A percentile compares a stretch with the other conserved stretches of the same genome.
These are phyloP conservation scores for Chlorophyllum brunneum DNA, from an alignment of 768 basidiomycete genomes.

Conservation along the genomic window DNA sequence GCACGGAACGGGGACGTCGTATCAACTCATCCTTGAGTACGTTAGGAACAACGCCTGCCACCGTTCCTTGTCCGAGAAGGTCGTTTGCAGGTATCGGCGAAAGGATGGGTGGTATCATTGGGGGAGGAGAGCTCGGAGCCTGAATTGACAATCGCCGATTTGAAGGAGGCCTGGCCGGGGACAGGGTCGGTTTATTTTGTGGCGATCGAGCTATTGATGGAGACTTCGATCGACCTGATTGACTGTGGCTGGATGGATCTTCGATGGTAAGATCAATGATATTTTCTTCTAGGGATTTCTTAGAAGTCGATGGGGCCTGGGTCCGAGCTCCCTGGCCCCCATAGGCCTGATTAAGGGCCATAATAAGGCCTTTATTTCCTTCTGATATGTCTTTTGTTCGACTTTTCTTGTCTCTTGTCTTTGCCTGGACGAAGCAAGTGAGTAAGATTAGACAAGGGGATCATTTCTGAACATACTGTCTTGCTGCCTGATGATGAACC, in stretches of 20 bases:
- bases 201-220: background rate
- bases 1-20: conserved; percentile 1
- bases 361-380: background rate
- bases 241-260: background rate
- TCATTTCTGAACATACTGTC: background rate
- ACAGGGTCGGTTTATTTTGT: background rate
- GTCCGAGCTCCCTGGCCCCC: background rate
- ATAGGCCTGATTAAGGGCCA: background rate
- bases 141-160: background rate
- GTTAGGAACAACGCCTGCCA: background rate
- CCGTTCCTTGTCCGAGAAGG: background rate
- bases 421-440: background rate
- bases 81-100: background rate
- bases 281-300: background rate
- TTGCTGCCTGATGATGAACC: background rate
- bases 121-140: background rate
- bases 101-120: background rate
- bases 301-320: background rate
- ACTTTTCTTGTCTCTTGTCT: background rate
- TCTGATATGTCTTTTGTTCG: background rate
- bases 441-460: background rate
- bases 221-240: background rate
- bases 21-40: background rate
- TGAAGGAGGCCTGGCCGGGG: background rate
- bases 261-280: conserved; percentile 10